Evolutionary conservation across 1,284 basidiomycete species (phyloP).

Genomic region (Ustilago xerochloae): DNA sequence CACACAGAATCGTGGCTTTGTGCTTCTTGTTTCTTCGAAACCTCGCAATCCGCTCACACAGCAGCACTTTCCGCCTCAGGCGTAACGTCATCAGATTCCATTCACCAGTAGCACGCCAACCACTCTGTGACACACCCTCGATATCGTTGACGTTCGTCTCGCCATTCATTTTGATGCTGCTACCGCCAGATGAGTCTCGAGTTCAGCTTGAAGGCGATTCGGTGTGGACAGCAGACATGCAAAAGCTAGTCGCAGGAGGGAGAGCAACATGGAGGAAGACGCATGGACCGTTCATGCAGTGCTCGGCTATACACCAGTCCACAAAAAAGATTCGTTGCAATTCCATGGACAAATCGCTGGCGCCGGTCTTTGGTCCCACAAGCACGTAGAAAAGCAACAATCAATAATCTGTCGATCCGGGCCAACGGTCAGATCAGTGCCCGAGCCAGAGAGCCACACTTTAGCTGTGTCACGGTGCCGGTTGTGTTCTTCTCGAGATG

Average conservation of each 20-base stretch:
- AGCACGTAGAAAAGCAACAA: neutral
- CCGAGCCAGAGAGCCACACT: neutral
- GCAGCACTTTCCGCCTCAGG: neutral
- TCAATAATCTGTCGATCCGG: neutral
- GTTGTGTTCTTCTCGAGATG: too few relatives aligned
- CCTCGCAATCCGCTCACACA: neutral
- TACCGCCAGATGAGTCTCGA: too few relatives aligned
- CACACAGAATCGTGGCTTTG: neutral
- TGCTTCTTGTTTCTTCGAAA: neutral
- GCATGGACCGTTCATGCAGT: conserved; percentile 1
- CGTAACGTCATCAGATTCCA: conserved; percentile 1
- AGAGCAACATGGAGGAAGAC: neutral
- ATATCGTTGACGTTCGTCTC: neutral
- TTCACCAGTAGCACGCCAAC: neutral
- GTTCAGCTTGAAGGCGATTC: too few relatives aligned
- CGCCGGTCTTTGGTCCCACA: neutral
- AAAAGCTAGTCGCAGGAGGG: too few relatives aligned
- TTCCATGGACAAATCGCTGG: neutral
- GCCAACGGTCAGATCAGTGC: neutral
- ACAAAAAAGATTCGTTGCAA: conserved; percentile 8
- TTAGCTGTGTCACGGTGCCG: too few relatives aligned
- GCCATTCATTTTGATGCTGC: too few relatives aligned
- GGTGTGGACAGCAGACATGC: too few relatives aligned
- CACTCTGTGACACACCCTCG: neutral
- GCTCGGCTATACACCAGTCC: conserved; percentile 23